These are phyloP conservation scores for Garcia nutans DNA, from an alignment of 345 rosid species.

Conservation along the genomic window DNA sequence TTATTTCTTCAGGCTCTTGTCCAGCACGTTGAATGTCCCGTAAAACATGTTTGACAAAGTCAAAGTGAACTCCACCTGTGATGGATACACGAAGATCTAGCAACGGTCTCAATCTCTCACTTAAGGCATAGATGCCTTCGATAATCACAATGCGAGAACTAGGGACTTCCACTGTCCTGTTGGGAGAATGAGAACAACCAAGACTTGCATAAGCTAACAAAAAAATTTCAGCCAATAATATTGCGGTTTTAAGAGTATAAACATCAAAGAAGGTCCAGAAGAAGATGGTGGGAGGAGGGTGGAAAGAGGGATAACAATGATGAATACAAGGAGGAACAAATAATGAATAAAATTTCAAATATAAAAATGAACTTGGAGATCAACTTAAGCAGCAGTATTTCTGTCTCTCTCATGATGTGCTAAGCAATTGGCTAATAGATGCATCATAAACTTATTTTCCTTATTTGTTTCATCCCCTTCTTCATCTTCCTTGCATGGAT, in stretches of 20 bases:
- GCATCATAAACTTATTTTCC: conserved; percentile 1
- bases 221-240: not conserved
- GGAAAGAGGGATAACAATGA: not conserved
- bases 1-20: conserved; percentile 98
- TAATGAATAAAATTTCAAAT: conserved; percentile 1
- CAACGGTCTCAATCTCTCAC: conserved; percentile 80
- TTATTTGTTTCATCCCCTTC: not conserved
- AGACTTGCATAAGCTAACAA: conserved; percentile 16
- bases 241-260: not conserved
- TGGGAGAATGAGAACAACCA: conserved; percentile 23
- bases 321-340: not conserved
- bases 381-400: not conserved
- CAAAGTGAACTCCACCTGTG: conserved; percentile 97
- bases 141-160: conserved; percentile 85
- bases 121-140: conserved; percentile 94
- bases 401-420: not conserved
- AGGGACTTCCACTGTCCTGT: conserved; percentile 89
- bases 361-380: not conserved
- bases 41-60: conserved; percentile 93
- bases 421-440: not conserved
- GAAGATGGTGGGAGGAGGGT: not conserved
- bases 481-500: not conserved
- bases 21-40: conserved; percentile 97
- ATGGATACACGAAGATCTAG: conserved; percentile 96
- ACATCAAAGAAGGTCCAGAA: too few species aligned